Evolutionary conservation across 768 basidiomycete species (phyloP).

Genomic region (Trametes villosa): DNA sequence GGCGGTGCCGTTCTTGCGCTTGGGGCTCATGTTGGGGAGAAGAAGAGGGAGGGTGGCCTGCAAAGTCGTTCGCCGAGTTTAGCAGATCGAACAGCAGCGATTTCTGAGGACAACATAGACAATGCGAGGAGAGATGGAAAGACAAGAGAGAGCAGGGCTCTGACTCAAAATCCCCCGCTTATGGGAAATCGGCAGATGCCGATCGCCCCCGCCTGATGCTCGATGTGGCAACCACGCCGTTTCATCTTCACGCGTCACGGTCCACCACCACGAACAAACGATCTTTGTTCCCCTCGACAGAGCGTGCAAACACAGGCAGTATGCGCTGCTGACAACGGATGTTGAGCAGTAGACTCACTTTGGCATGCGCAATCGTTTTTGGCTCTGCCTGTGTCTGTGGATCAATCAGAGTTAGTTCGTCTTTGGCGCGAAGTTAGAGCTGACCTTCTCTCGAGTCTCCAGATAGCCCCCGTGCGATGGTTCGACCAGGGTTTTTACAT

Average conservation of each 20-base stretch:
- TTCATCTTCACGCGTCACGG: not conserved
- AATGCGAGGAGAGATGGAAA: constrained; percentile 13
- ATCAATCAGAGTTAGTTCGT: no score
- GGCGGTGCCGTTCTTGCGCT: constrained; percentile 11
- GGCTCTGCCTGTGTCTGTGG: no score
- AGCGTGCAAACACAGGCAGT: no score
- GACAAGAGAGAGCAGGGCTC: constrained; percentile 6
- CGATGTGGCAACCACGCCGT: constrained; percentile 1
- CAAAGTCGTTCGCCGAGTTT: constrained; percentile 18
- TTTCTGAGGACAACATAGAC: constrained; percentile 24
- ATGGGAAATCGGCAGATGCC: constrained; percentile 16
- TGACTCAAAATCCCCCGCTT: constrained; percentile 23
- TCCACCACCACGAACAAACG: no score
- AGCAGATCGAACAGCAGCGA: constrained; percentile 20
- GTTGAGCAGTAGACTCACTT: no score
- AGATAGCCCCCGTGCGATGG: no score
- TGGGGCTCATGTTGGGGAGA: constrained; percentile 21
- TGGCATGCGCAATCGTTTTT: no score
- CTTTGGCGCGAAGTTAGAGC: no score
- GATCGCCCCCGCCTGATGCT: constrained; percentile 9
- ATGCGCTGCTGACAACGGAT: no score
- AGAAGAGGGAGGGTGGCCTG: constrained; percentile 10
- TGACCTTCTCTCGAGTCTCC: no score
- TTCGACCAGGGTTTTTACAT: no score
- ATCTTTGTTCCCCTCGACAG: no score